Base-by-base conservation (phyloP, 345 rosid genomes). In the Mangifera indica region DNA sequence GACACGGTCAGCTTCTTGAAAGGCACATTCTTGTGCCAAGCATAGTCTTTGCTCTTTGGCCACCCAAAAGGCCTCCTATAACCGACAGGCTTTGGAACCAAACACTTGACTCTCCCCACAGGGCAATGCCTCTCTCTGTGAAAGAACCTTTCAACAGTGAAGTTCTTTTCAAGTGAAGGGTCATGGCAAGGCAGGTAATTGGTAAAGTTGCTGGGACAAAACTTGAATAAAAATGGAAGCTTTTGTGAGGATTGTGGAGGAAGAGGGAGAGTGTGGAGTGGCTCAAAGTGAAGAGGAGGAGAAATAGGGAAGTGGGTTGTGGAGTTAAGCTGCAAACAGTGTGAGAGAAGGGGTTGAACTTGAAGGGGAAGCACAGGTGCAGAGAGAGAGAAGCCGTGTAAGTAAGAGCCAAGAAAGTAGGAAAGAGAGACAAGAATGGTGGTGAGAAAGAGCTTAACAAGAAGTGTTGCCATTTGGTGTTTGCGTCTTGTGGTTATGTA, bases 71-170 rank as follows among this genome's bases (percentile, higher is more conserved):
- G 84, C 15, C 22, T 84, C 75, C 57, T 80, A 80, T 87, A 89
- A 45, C 88, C 87, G 52, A 18, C 42, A n/a, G 95, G 95, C 40
- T 63, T 79, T 21, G 91, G 90, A 21, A 91, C 70, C 81, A 87
- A 80, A 63, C 97, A 89, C 69, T 62, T 73, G 7, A 76, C 52
- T 67, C 77, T 82, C 75, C 81, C 25, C 7, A 67, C 65, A 42
- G 89, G 94, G 72, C 92, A 87, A 80, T 89, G 92, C 64, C 94
- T 76, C 65, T 86, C 90, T 70, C 89, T 76, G 79, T 79, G 42
- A 17, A 81, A 82, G 80, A 83, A 79, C 58, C 79, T 84, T 14
- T 78, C 55, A 18, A 53, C 34, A 49, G 75, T 55, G 70, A 83
- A 85, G 42, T 24, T 68, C 63, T 72, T 63, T 66, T 82, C 85